A percentile compares a stretch with the other conserved stretches of the same genome.
phyloP scores from a whole-genome alignment of 805 yeast species.

The Priceomyces medius region DNA sequence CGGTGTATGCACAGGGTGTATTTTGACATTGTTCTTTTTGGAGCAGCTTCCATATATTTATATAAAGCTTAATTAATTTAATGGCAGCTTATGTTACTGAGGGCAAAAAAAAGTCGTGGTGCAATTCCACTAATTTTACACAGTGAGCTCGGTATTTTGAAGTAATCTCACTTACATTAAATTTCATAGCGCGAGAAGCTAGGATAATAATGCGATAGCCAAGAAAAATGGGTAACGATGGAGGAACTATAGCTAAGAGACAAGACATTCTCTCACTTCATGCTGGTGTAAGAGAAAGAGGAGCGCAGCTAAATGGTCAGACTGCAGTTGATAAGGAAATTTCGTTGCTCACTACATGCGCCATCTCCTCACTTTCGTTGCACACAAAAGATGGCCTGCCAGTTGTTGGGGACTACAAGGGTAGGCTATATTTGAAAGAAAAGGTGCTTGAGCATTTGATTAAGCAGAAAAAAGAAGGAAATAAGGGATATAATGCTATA shows the following conservation, averaged over 20 bases:
- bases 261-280: slow-evolving; percentile 44
- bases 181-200: no score
- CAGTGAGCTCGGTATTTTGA: no score
- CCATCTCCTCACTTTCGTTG: slow-evolving; percentile 43
- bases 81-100: no score
- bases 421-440: slow-evolving; percentile 64
- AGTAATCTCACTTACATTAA: no score
- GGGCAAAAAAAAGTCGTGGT: no score
- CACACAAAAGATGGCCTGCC: slow-evolving; percentile 31
- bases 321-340: slow-evolving; percentile 18
- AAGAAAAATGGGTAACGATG: slow-evolving; percentile 52
- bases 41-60: no score
- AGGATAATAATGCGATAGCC: not conserved
- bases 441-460: slow-evolving; percentile 57
- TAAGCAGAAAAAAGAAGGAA: slow-evolving; percentile 19
- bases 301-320: slow-evolving; percentile 8
- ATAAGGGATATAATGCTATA: slow-evolving; percentile 5
- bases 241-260: slow-evolving; percentile 67
- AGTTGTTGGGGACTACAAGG: slow-evolving; percentile 67
- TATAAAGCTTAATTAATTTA: no score
- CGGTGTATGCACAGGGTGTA: no score
- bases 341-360: slow-evolving; percentile 47
- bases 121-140: no score
- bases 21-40: no score
- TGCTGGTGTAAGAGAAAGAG: slow-evolving; percentile 5